Percentiles rank a stretch among this genome's conserved stretches.
These are phyloP conservation scores for Penicillium canariense DNA, from an alignment of 495 filamentous ascomycete species.

Conservation along the genomic window DNA sequence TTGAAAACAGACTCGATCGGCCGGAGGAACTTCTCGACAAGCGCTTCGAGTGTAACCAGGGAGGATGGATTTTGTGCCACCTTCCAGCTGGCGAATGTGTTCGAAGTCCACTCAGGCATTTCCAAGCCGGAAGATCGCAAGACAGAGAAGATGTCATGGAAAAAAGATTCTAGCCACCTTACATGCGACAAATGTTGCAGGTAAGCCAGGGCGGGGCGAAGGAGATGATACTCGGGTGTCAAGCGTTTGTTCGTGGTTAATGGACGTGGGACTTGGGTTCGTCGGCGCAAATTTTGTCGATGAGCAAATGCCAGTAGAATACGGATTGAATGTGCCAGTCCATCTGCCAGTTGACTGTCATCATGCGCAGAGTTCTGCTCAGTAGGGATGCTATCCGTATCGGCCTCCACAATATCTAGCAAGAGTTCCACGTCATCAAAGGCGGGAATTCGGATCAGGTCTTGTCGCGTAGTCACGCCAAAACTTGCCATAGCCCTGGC, in stretches of 20 bases:
- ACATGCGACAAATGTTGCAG: constrained; percentile 56
- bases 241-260: constrained; percentile 50
- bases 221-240: constrained; percentile 54
- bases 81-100: constrained; percentile 30
- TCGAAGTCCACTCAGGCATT: constrained; percentile 28
- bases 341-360: constrained; percentile 49
- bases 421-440: constrained; percentile 53
- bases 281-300: constrained; percentile 59
- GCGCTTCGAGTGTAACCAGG: constrained; percentile 33
- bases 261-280: constrained; percentile 60
- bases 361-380: constrained; percentile 11
- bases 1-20: constrained; percentile 44
- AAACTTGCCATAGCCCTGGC: constrained; percentile 64
- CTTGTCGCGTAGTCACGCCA: constrained; percentile 60
- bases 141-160: constrained; percentile 36
- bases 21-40: constrained; percentile 39
- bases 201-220: constrained; percentile 64
- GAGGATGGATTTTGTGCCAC: constrained; percentile 1
- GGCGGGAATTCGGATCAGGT: constrained; percentile 56
- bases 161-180: constrained; percentile 34
- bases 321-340: constrained; percentile 57
- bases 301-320: constrained; percentile 73
- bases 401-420: constrained; percentile 64
- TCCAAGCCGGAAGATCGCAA: constrained; percentile 43
- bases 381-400: constrained; percentile 28